Evolutionary conservation across 2,329 filamentous ascomycete species (phyloP).

Genomic region (Ophiostoma angusticollis): DNA sequence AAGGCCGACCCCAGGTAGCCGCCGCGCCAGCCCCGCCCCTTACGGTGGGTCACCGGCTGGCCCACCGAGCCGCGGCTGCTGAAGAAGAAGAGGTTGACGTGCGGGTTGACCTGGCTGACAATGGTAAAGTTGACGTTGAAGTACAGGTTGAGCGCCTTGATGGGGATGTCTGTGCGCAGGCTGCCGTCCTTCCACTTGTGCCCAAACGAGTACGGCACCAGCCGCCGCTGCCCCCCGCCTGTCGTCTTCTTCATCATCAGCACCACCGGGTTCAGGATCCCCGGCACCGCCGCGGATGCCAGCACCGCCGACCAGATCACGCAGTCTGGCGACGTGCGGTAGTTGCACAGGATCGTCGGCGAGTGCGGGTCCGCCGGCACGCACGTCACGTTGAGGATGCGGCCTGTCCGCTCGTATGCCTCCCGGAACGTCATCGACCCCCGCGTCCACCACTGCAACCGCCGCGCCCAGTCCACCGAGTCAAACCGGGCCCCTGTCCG

Average conservation of each 20-base stretch:
- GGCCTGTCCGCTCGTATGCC: conserved; percentile 84
- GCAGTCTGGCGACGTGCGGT: conserved; percentile 87
- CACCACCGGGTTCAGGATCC: conserved; percentile 89
- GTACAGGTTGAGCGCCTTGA: conserved; percentile 86
- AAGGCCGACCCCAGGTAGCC: conserved; percentile 85
- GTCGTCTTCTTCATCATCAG: conserved; percentile 84
- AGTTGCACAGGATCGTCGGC: conserved; percentile 83
- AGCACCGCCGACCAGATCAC: conserved; percentile 97
- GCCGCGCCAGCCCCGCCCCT: conserved; percentile 87
- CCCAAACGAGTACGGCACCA: conserved; percentile 88
- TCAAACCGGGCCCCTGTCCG: conserved; percentile 89
- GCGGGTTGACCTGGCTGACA: conserved; percentile 79
- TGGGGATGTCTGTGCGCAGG: conserved; percentile 84
- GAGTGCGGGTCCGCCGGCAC: conserved; percentile 93
- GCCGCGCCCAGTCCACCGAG: conserved; percentile 76
- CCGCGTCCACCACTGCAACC: conserved; percentile 78
- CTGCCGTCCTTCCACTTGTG: conserved; percentile 99
- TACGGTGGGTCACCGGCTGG: conserved; percentile 83
- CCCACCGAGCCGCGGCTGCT: conserved; percentile 85
- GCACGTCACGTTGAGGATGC: conserved; percentile 90
- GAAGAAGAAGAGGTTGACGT: conserved; percentile 99
- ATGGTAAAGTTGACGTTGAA: conserved; percentile 99
- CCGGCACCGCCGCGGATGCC: conserved; percentile 88
- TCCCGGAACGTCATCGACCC: conserved; percentile 91
- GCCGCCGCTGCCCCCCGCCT: conserved; percentile 26